Base-by-base conservation (phyloP, 208 protist species). In the Blechomonas ayalai region DNA sequence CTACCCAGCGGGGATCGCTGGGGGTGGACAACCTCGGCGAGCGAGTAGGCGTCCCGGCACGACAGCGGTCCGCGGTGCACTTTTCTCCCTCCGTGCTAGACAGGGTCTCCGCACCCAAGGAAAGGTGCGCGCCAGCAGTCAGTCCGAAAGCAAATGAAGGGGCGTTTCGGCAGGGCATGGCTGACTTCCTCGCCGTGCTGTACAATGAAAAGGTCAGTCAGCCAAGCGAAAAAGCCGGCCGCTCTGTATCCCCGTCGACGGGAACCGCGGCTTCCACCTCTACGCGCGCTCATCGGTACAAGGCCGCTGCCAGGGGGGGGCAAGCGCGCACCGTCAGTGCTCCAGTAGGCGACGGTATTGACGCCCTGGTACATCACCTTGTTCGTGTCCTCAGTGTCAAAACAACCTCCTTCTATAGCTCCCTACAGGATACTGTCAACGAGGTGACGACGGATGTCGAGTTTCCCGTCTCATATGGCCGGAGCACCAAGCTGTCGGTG, bases 151-250 rank as follows among this genome's bases (percentile, higher is more conserved):
- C 12, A 8, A 25, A 25, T 45, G 40, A 45, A 12, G 51, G 31
- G 5, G 57, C 39, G 9, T 72, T 72, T 20, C 41, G 45, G 20
- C 64, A 63, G 43, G 66, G 33, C 47, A 72, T 72, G 64, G 33
- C 43, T 8, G 64, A 72, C 52, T 68, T 74, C 50, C 27, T 74
- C 29, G 51, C 35, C 9, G 53, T 69, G 37, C 64, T 74, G 59
- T 74, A 74, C 44, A 58, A 58, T 25, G 28, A 6, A n/a, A 31
- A 37, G 33, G 9, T 8, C 23, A 20, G 4, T 13, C 16, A 37
- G 28, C 19, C 39, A 32, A 5, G 49, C 38, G 26, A 47, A 54
- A n/a, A 16, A 18, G 26, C 7, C 31, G 2, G 44, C 16, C 22
- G 19, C 18, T 7, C 16, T 25, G 25, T 15, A 19, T 6, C 12